Base-by-base conservation (phyloP, 2,329 filamentous ascomycete genomes). In the Lachnellula willkommii region DNA sequence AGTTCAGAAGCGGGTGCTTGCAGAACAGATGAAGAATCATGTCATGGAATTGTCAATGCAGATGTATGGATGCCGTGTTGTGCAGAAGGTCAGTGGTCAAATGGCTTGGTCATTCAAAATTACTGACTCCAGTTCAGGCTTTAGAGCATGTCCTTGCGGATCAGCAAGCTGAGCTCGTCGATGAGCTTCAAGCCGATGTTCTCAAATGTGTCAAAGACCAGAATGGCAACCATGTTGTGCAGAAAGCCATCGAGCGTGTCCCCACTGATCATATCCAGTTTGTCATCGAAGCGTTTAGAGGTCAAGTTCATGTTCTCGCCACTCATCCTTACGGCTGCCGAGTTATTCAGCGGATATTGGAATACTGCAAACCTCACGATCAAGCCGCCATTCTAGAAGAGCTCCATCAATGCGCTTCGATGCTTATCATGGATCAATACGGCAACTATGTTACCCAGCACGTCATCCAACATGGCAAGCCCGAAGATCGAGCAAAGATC, bases 401-500 rank as follows among this genome's bases (percentile, higher is more conserved):
- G 73, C 79, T 99, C 22, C 88, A 94, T 67, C 77, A 79, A 9
- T 87, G 85, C 62, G 84, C 89, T 9, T 71, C 81, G 35, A 81
- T 79, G 54, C 81, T 97, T 56, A 89, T 96, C 61, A 83, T 84
- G 1, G 90, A 97, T 67, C 87, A 92, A 62, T 99, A 88, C 68
- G 94, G 94, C 57, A 99, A 99, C 73, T 99, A 99, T 69, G 94
- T 99, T 17, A 88, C 89, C 3, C 94, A 97, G 70, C 90, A 97
- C 69, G 84, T 97, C 51, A 91, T 99, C 59, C 77, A 87, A 58
- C 83, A 90, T 60, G 92, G 92, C 24, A 80, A 85, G 51, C 78
- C 81, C 4, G 83, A 87, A 54, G 90, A 96, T 66, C 83, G 85
- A 20, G 78, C 79, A 14, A 83, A 79, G 64, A 87, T 96, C 66